Evolutionary conservation across 78 protist species (phyloP), one percentile per base, ranked within the genome.

Genomic region (Pelomyxa schiedti): DNA sequence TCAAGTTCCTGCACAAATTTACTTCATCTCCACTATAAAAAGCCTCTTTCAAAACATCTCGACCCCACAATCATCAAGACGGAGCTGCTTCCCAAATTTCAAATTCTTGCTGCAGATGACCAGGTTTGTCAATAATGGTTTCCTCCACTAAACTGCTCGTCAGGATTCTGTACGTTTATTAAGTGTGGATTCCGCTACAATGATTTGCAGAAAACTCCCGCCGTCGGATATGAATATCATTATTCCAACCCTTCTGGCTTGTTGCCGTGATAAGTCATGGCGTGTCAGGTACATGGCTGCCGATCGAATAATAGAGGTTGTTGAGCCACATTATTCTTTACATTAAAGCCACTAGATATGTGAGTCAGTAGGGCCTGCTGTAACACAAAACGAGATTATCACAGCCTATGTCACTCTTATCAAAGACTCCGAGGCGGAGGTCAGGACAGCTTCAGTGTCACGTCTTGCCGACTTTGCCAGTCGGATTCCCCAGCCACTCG

Each of bases 271-370:
- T 86, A 89, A 87, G 83, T 84, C 94, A 26, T 95, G 98, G 98
- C 81, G 98, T 26, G 98, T 95, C 47, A 88, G 98, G 22, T 94
- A 91, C 72, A 87, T 86, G 89, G 91, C 89, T n/a, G 97, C 97
- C 30, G 92, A 90, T n/a, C n/a, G n/a, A n/a, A n/a, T n/a, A n/a
- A n/a, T n/a, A n/a, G n/a, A n/a, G n/a, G n/a, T n/a, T n/a, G n/a
- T n/a, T n/a, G n/a, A n/a, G n/a, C n/a, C n/a, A n/a, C n/a, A n/a
- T n/a, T n/a, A n/a, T n/a, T n/a, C n/a, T n/a, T n/a, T n/a, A n/a
- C n/a, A n/a, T n/a, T n/a, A n/a, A n/a, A n/a, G n/a, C n/a, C n/a
- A n/a, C n/a, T n/a, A n/a, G n/a, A n/a, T n/a, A n/a, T n/a, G n/a
- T n/a, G n/a, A n/a, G n/a, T n/a, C n/a, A n/a, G n/a, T n/a, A n/a